Evolutionary conservation across 2,329 filamentous ascomycete species (phyloP), one percentile per base, ranked within the genome.

Genomic region (Xylaria multiplex): DNA sequence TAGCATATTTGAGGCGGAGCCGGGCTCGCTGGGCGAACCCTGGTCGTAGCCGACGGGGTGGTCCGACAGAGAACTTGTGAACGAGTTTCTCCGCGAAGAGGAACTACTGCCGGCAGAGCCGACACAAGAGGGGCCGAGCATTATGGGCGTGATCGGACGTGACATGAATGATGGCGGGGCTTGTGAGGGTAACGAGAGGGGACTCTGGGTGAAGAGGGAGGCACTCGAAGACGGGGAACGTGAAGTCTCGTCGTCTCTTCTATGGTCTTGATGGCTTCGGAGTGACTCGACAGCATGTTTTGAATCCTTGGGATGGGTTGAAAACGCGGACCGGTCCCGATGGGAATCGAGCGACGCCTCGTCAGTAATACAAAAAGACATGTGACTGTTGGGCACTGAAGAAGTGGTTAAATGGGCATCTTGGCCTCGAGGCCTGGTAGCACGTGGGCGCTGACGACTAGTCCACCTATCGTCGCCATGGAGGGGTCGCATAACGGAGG

Each of bases 291-390:
- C 13, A 32, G 27, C 37, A 57, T 75, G 83, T 37, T 75, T 73
- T 22, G 75, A 61, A 53, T 81, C 80, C 64, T 75, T 76, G 58
- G 71, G 70, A 52, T 70, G 73, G 66, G 63, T 62, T 57, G 69
- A 71, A 50, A 77, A 68, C 65, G 74, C 70, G 37, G 75, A 71
- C 24, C 73, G 75, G 52, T 78, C 74, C 57, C 79, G 72, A 52
- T 79, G 78, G 11, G 79, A 76, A 66, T 83, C 81, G 66, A 86
- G 76, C 11, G 80, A 77, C 52, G 82, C 80, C 74, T 86, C 85
- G 70, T 85, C 82, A 70, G 81, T 81, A 56, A 86, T 73, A 68
- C 84, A 81, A 69, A 83, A 86, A 59, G 82, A 84, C 82, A 86
- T 85, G 54, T 84, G 82, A 59, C 79, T 79, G 67, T 72, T 76